These are phyloP conservation scores for Yarrowia sp. DNA, from an alignment of 805 yeast species.

Conservation along the genomic window DNA sequence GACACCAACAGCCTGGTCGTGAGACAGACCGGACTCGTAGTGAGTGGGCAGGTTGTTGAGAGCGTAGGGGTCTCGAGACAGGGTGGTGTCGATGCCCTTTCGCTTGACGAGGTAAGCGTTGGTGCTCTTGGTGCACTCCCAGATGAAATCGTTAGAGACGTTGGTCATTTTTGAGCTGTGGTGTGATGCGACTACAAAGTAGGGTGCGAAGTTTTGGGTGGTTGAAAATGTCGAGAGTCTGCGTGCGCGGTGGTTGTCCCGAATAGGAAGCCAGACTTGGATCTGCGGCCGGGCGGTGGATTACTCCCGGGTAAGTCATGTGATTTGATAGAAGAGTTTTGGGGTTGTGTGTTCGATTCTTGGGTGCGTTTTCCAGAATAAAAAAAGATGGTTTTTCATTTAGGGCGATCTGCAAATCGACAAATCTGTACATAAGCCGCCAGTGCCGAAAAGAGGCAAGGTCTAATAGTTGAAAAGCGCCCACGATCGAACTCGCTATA, in stretches of 20 bases:
- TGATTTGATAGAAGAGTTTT: neutral
- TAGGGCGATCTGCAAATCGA: no score
- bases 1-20: slow-evolving; percentile 50
- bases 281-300: neutral
- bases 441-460: no score
- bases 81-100: slow-evolving; percentile 41
- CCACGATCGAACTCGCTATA: no score
- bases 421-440: neutral
- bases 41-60: slow-evolving; percentile 46
- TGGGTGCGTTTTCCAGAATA: no score
- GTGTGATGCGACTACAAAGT: slow-evolving; percentile 17
- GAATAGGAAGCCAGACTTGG: neutral
- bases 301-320: slow-evolving; percentile 24
- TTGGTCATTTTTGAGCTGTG: slow-evolving; percentile 27
- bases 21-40: slow-evolving; percentile 48
- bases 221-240: slow-evolving; percentile 15
- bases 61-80: slow-evolving; percentile 53
- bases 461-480: no score
- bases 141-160: slow-evolving; percentile 44
- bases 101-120: slow-evolving; percentile 48
- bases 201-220: slow-evolving; percentile 17
- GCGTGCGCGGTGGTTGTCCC: neutral
- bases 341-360: neutral
- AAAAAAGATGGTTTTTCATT: no score
- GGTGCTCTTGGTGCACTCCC: slow-evolving; percentile 51